Evolutionary conservation across 371 early-diverging fungal species (phyloP), one percentile per base, ranked within the genome.

Genomic region (Dichotomocladium elegans): DNA sequence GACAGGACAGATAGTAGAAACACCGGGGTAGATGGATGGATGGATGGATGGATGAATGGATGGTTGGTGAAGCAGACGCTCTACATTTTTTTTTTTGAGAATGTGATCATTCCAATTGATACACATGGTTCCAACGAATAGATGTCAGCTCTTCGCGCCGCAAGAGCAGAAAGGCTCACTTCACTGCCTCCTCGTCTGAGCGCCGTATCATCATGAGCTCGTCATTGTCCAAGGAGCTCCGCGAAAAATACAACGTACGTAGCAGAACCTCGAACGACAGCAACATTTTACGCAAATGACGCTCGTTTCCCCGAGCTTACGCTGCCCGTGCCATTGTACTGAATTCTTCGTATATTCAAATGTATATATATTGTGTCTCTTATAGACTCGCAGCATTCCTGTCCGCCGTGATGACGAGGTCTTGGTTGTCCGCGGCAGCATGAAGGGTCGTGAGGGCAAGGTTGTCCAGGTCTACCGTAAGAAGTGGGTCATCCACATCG

Each of bases 351-450:
- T n/a, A n/a, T n/a, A n/a, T n/a, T n/a, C n/a, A n/a, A n/a, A n/a
- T n/a, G n/a, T n/a, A n/a, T n/a, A n/a, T n/a, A n/a, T n/a, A n/a
- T n/a, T n/a, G n/a, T n/a, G n/a, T n/a, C n/a, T n/a, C n/a, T n/a
- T 12, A n/a, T 53, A 88, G 88, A 81, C 77, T 68, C 93, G 95
- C 74, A 87, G 96, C 67, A 80, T 97, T 70, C 98, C 98, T 57
- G 86, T 98, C 72, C 94, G 96, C 77, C 88, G 88, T 78, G 96
- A 95, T 68, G 98, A 98, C 78, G 96, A 95, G 83, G 97, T 98
- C 62, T 73, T 81, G 65, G 88, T 98, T 64, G 89, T 93, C 64
- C 90, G 97, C 57, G 98, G 98, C 65, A 83, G 82, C 72, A 79
- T 83, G 87, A 96, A 96, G 90, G 97, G 95, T 70, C 91, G 91